Conservation (phyloP, 495 filamentous ascomycete species). For the Penicillium desertorum region DNA sequence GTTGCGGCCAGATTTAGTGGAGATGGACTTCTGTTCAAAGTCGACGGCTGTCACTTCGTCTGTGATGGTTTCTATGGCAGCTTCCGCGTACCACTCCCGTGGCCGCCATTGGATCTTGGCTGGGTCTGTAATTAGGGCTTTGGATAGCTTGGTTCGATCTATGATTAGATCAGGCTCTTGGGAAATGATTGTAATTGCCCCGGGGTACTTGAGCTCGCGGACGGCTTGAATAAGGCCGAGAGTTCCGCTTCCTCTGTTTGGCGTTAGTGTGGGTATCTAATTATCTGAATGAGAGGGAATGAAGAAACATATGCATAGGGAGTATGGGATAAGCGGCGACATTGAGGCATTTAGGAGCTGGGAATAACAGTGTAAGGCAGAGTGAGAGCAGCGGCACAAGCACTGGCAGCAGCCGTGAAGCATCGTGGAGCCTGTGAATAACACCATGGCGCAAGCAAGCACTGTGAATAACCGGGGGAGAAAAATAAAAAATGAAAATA, state of each 20-base stretch:
- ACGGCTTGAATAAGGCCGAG: constrained; percentile 78
- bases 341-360: too few relatives aligned
- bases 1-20: constrained; percentile 67
- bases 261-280: constrained; percentile 10
- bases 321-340: too few relatives aligned
- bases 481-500: background rate
- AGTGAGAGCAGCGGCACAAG: too few relatives aligned
- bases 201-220: constrained; percentile 76
- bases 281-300: background rate
- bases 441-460: too few relatives aligned
- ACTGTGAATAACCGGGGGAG: too few relatives aligned
- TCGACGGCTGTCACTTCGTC: constrained; percentile 78
- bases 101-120: constrained; percentile 74
- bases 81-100: constrained; percentile 71
- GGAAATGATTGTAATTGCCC: constrained; percentile 80
- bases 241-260: constrained; percentile 66
- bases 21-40: constrained; percentile 68
- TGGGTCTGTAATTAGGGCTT: constrained; percentile 83
- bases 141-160: constrained; percentile 93
- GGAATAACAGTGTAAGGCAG: too few relatives aligned
- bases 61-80: constrained; percentile 67
- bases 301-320: background rate
- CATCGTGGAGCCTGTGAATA: too few relatives aligned
- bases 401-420: too few relatives aligned
- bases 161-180: constrained; percentile 81